These are phyloP conservation scores for Diplodia intermedia DNA, from an alignment of 2,329 filamentous ascomycete species.

Conservation along the genomic window DNA sequence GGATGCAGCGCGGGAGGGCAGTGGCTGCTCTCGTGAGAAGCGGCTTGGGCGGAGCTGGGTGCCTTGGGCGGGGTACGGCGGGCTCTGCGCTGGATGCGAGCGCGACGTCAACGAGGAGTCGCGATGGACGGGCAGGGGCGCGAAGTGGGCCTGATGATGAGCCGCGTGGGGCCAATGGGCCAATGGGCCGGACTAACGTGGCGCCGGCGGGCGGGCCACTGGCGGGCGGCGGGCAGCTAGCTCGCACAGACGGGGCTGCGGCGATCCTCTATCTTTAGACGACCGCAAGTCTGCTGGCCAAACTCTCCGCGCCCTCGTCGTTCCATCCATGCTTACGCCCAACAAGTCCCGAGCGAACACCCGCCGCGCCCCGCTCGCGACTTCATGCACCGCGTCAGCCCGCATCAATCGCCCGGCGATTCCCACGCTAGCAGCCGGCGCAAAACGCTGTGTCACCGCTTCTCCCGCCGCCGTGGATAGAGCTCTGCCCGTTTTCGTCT, in stretches of 20 bases:
- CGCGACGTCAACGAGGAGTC: conserved; percentile 20
- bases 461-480: conserved; percentile 10
- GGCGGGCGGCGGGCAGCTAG: too few species aligned
- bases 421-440: not conserved
- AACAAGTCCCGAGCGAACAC: not conserved
- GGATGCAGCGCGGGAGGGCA: conserved; percentile 3
- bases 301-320: conserved; percentile 9
- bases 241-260: not conserved
- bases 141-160: conserved; percentile 2
- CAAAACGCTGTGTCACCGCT: conserved; percentile 18
- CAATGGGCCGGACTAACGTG: conserved; percentile 1
- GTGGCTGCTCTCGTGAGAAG: conserved; percentile 30
- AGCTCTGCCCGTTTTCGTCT: conserved; percentile 25
- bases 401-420: not conserved
- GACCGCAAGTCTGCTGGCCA: conserved; percentile 24
- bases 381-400: conserved; percentile 3
- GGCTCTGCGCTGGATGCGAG: not conserved
- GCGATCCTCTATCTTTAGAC: conserved; percentile 23
- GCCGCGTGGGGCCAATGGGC: not conserved
- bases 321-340: conserved; percentile 5
- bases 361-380: not conserved
- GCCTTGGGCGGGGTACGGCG: conserved; percentile 3
- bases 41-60: conserved; percentile 15
- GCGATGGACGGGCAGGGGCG: conserved; percentile 2
- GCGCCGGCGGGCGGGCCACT: not conserved